Evolutionary conservation across 768 basidiomycete species (phyloP).

Genomic region (Plicaturopsis crispa): DNA sequence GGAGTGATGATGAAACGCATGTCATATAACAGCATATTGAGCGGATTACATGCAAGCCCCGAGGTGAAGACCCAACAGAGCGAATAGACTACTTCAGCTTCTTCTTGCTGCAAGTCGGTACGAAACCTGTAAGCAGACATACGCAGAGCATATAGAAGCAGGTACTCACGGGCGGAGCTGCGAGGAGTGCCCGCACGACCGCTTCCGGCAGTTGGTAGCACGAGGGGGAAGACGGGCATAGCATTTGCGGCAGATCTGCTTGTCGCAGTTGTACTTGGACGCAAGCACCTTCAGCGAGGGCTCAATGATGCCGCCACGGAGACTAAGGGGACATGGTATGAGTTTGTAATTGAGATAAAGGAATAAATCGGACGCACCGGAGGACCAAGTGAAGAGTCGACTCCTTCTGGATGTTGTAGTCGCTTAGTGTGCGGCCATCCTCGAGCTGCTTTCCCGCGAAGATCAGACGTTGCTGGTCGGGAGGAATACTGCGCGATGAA

Average conservation of each 20-base stretch:
- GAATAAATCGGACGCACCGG: constrained; percentile 50
- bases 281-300: constrained; percentile 97
- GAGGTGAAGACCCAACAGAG: no score
- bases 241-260: constrained; percentile 99
- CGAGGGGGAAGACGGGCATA: constrained; percentile 99
- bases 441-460: constrained; percentile 99
- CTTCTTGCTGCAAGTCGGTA: constrained; percentile 67
- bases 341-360: no score
- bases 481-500: constrained; percentile 58
- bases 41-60: no score
- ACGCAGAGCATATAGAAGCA: constrained; percentile 2
- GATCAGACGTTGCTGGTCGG: constrained; percentile 92
- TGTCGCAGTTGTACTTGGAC: constrained; percentile 97
- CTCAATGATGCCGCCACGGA: constrained; percentile 98
- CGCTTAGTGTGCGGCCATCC: constrained; percentile 91
- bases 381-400: constrained; percentile 97
- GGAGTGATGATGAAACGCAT: no score
- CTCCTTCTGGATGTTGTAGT: constrained; percentile 99
- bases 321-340: constrained; percentile 53
- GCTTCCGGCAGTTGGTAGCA: constrained; percentile 98
- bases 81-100: constrained; percentile 75
- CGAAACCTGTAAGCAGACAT: constrained; percentile 4
- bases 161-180: constrained; percentile 82
- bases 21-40: no score
- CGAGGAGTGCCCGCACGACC: constrained; percentile 83